Conservation (phyloP, 2,329 filamentous ascomycete genomes). For the Trichoderma lentiforme region DNA sequence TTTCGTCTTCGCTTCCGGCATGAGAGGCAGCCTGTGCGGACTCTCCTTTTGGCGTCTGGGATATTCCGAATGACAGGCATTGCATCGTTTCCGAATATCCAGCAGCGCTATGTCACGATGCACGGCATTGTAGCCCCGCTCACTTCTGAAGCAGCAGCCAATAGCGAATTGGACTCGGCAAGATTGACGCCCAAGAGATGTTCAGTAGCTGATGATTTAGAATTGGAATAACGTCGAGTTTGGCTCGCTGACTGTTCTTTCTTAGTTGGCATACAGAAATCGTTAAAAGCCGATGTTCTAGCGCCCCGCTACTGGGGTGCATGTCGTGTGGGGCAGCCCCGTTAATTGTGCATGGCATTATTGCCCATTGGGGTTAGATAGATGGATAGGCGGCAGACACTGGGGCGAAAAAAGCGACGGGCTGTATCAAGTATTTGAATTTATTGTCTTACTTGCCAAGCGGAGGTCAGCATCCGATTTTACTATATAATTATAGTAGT, state of each 20-base stretch:
- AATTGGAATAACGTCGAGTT: not conserved
- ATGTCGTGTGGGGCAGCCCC: not conserved
- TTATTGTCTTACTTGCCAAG: no score
- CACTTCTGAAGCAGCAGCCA: not conserved
- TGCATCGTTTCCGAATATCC: not conserved
- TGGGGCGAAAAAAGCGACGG: not conserved
- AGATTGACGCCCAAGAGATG: not conserved
- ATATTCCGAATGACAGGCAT: constrained; percentile 22
- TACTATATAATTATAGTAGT: no score
- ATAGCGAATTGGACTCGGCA: not conserved
- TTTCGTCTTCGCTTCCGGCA: constrained; percentile 24
- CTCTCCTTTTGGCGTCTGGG: constrained; percentile 23
- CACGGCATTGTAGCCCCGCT: not conserved
- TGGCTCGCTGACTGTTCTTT: not conserved
- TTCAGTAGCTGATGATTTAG: not conserved
- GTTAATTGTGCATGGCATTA: constrained; percentile 9
- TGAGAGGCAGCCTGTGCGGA: constrained; percentile 23
- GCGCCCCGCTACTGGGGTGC: constrained; percentile 12
- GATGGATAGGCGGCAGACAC: no score
- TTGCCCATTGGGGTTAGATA: not conserved
- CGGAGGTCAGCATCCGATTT: no score
- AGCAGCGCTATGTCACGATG: not conserved
- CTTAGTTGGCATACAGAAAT: not conserved
- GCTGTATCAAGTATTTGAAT: not conserved
- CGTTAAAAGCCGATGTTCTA: not conserved